Base-by-base conservation (phyloP, 2,329 filamentous ascomycete genomes). In the Colletotrichum camelliae region DNA sequence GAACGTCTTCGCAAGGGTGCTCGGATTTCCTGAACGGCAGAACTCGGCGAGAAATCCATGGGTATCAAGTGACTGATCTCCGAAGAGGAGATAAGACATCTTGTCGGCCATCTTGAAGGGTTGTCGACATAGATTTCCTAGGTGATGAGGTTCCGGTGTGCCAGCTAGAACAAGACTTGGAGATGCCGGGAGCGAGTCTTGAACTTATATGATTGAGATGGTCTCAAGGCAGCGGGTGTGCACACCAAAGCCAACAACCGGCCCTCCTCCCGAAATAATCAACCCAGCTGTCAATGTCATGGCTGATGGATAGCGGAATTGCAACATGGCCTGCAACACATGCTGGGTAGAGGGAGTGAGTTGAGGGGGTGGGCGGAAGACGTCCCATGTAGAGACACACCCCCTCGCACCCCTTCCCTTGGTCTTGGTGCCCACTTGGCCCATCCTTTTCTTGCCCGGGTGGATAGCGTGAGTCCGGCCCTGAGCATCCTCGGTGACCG, bases 31-130 rank as follows among this genome's bases (percentile, higher is more conserved):
- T 76, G 84, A 82, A 69, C 86, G 86, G 80, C 84, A 88, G 79
- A 90, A 88, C 74, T 89, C 86, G 67, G 91, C 89, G 76, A 94
- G 85, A 78, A 93, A 91, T 79, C 86, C 86, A 81, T 93, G 91
- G 79, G 92, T 92, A 82, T 93, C 91, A 80, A 92, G 88, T 76
- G 93, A 94, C 85, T 94, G 93, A 81, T 94, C 93, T 85, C 93
- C 93, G 82, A 94, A 94, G 77, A 94, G 89, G 83, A 93, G 89
- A 82, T 89, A 90, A 68, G 87, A 86, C 83, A 89, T 85, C 81
- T 87, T 83, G 83, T 86, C 83, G 80, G 84, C 85, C 87, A 88
- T 88, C 76, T 77, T 85, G 82, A 79, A 80, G 55, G 69, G 68
- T 77, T 78, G 78, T 81, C 77, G 78, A 78, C 79, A 79, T 80